Base-by-base conservation (phyloP, 805 yeast genomes). In the Candida piceae region DNA sequence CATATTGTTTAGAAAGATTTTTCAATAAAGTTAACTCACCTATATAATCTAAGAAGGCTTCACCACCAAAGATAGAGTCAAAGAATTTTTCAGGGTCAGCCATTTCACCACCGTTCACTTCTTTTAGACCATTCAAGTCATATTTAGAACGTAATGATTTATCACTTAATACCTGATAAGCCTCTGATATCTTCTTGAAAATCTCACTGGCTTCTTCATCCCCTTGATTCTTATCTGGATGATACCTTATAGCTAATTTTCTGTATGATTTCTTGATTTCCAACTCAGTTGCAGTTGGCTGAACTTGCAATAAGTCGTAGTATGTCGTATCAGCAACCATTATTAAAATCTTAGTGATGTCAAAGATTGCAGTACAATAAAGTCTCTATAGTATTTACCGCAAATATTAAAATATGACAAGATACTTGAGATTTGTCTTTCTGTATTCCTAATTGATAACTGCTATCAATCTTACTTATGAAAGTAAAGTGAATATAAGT, bases 161-260 rank as follows among this genome's bases (percentile, higher is more conserved):
- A 57, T 93, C 93, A 52, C 83, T 82, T 42, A 93, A 64, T 0
- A 93, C 85, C 47, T 84, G 88, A 50, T 83, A 84, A 0, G 90
- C 90, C 49, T 75, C 78, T 19, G 75, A 70, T 29, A 74, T 65
- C 43, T 75, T 84, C 62, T 93, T 96, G 62, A 93, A 93, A 51
- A 82, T 80, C 34, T 74, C 76, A 11, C 90, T 87, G 12, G 98
- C 98, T 10, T 76, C 74, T 28, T 93, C 94, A 57, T 93, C 95
- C 52, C 84, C 80, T n/a, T 95, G 96, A 55, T 90, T 87, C 66
- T 93, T 93, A 60, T 93, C 98, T 1, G 98, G 98, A 60, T 90
- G 98, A 34, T 85, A 84, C 40, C 69, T 70, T 61, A 90, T 83
- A 7, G 97, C 97, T 59, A 79, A 78, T 58, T 84, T 84, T 44